phyloP scores from a whole-genome alignment of 495 filamentous ascomycete genomes.

The Aspergillus wentii region DNA sequence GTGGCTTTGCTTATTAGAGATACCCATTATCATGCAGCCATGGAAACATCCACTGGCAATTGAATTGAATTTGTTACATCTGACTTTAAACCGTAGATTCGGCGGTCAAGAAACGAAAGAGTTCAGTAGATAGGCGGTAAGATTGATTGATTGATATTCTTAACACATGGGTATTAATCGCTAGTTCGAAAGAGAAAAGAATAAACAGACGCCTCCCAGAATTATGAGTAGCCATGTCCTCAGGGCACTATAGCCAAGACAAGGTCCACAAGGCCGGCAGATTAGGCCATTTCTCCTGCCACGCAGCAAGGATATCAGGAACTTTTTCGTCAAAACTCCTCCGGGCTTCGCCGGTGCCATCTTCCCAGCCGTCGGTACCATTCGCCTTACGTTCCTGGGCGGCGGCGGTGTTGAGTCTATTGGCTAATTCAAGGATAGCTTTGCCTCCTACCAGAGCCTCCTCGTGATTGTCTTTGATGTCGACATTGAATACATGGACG shows the following conservation, averaged over 20 bases:
- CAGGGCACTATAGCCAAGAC: conserved; percentile 88
- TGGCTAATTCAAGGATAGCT: conserved; percentile 88
- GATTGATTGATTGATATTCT: too few species aligned
- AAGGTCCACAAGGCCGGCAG: conserved; percentile 90
- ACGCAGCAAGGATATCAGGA: conserved; percentile 86
- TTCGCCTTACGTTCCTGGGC: conserved; percentile 64
- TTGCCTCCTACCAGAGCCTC: conserved; percentile 87
- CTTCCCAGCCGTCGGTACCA: conserved; percentile 61
- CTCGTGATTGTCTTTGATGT: conserved; percentile 98
- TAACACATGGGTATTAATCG: too few species aligned
- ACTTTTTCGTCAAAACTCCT: conserved; percentile 87
- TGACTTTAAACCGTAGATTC: too few species aligned
- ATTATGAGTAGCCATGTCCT: neutral
- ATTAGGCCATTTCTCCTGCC: conserved; percentile 93
- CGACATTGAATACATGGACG: conserved; percentile 95
- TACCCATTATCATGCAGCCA: too few species aligned
- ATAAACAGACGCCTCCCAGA: neutral
- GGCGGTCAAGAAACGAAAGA: too few species aligned
- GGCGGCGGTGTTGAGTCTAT: conserved; percentile 79
- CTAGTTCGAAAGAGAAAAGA: too few species aligned
- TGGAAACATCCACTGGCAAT: too few species aligned
- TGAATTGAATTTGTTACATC: too few species aligned
- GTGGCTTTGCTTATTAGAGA: too few species aligned
- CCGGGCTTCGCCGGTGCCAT: conserved; percentile 60
- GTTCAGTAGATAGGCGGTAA: too few species aligned